These are phyloP conservation scores for Lachancea waltii DNA, from an alignment of 805 yeast species.

Conservation along the genomic window DNA sequence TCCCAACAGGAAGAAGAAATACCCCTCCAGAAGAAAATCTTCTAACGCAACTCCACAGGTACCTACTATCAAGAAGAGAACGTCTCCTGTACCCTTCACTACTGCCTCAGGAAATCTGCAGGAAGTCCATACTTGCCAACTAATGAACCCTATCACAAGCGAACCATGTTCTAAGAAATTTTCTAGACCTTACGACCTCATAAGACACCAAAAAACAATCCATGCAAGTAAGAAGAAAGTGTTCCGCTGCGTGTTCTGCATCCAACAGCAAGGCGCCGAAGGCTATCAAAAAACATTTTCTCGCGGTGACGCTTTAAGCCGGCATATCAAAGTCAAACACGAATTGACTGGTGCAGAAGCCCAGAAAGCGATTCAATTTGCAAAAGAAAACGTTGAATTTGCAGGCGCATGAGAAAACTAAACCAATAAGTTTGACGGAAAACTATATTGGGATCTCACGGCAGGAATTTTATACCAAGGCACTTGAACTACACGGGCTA, in stretches of 20 bases:
- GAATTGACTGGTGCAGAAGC: conserved; percentile 46
- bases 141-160: conserved; percentile 23
- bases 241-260: conserved; percentile 83
- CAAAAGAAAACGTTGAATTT: conserved; percentile 72
- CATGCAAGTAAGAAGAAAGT: conserved; percentile 84
- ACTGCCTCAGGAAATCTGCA: not conserved
- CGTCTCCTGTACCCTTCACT: not conserved
- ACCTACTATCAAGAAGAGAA: conserved; percentile 4
- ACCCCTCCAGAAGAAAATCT: conserved; percentile 7
- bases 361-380: conserved; percentile 63
- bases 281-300: conserved; percentile 73
- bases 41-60: conserved; percentile 3
- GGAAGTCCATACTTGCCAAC: conserved; percentile 17
- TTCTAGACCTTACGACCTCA: conserved; percentile 89
- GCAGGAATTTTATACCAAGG: no score
- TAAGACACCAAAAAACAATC: conserved; percentile 93
- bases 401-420: conserved; percentile 3
- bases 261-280: conserved; percentile 34
- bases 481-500: no score
- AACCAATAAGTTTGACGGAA: not conserved
- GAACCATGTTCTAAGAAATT: conserved; percentile 42
- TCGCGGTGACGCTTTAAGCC: conserved; percentile 87
- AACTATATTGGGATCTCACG: no score
- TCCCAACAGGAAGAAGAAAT: conserved; percentile 4
- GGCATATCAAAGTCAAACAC: conserved; percentile 91